Evolutionary conservation across 805 yeast species (phyloP), one percentile per base, ranked within the genome.

Genomic region (Saccharomycopsis fermentans): DNA sequence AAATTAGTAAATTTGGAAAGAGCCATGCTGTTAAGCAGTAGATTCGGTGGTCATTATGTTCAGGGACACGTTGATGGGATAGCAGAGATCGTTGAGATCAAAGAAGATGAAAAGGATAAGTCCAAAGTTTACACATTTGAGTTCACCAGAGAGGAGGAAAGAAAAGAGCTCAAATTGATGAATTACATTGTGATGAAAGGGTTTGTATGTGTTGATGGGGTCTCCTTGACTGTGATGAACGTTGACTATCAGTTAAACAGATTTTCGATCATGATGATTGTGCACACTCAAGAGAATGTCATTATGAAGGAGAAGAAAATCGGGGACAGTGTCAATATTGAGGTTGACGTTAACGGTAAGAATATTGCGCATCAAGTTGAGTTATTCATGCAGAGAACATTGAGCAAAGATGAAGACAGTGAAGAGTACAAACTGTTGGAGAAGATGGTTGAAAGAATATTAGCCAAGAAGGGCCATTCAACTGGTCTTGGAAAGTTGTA

Each of bases 41-140:
- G 99, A 63, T 82, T 91, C 66, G 99, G 99, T 26, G 99, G 99
- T 0, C 99, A 94, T 71, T 81, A 92, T 63, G 99, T 94, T 2
- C 99, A 94, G 67, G 99, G 99, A 5, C 99, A 94, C 73, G 90
- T 94, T 32, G 99, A 94, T 69, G 88, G 97, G 0, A 78, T 85
- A 37, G 97, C 97, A 1, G 70, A 69, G 37, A 85, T 92, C 43
- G 77, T 78, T 1, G 69, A 71, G 0, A 76, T 71, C 29, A 71
- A 63, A 9, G 72, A 79, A 1, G 97, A 91, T 67, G 86, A 71
- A n/a, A 43, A 43, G 29, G 78, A 83, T 1, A 88, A 90, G 69
- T 84, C 98, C 0, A 74, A 90, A 36, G 76, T 84, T 3, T 86
- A 83, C 69, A 86, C 88, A 3, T 91, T 92, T 71, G 71, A 81